Evolutionary conservation across 176 grass and related monocot genomes (phyloP).

Genomic region (Raddia distichophylla): DNA sequence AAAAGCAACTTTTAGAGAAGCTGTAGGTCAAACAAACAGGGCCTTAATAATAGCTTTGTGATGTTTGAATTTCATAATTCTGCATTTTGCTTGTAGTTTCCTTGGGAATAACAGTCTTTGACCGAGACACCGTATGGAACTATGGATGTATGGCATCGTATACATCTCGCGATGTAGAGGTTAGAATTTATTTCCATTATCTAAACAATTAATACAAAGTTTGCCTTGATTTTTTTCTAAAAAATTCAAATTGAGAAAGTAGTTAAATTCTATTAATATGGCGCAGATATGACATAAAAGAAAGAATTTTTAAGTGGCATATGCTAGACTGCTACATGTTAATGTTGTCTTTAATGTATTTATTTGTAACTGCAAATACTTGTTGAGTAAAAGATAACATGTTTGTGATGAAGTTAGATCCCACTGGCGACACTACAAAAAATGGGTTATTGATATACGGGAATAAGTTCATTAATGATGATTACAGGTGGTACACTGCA

Average conservation of each 20-base stretch:
- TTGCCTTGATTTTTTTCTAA: too few relatives aligned
- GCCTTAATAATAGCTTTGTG: too few relatives aligned
- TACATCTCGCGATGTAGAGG: too few relatives aligned
- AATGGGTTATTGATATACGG: background rate
- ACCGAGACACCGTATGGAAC: too few relatives aligned
- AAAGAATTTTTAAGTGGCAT: background rate
- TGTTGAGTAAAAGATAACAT: background rate
- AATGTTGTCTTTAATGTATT: background rate
- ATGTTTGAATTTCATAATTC: too few relatives aligned
- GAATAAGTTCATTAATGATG: background rate
- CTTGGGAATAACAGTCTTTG: too few relatives aligned
- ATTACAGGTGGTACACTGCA: background rate
- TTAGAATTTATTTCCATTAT: too few relatives aligned
- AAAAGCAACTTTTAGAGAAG: too few relatives aligned
- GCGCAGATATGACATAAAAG: background rate
- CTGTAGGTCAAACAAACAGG: too few relatives aligned
- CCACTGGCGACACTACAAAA: background rate
- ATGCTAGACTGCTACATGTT: background rate
- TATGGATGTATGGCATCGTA: too few relatives aligned
- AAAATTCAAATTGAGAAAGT: background rate
- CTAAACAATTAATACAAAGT: background rate
- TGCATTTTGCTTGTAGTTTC: too few relatives aligned
- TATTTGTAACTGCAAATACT: background rate
- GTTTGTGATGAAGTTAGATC: background rate
- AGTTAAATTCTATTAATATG: conserved; percentile 13